These are phyloP conservation scores for Pythium periplocum DNA, from an alignment of 352 stramenopile species.

Conservation along the genomic window DNA sequence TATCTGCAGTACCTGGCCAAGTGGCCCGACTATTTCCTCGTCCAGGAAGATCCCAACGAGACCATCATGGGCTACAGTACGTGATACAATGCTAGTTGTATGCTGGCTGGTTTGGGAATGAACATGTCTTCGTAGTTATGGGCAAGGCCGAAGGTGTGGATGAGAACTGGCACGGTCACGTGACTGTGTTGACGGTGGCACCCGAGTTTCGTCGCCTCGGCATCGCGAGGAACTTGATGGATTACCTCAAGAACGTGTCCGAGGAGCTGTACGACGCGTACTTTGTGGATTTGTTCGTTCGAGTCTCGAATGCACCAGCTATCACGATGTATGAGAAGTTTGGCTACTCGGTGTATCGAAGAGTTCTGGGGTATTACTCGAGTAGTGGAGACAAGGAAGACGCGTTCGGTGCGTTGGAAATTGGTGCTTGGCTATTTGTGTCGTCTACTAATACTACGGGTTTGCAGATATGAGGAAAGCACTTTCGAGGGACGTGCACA, in stretches of 20 bases:
- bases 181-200: slow-evolving; percentile 97
- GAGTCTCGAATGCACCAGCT: slow-evolving; percentile 93
- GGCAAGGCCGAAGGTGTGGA: slow-evolving; percentile 93
- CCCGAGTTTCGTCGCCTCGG: slow-evolving; percentile 91
- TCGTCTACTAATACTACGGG: too few relatives aligned
- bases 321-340: slow-evolving; percentile 93
- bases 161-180: slow-evolving; percentile 97
- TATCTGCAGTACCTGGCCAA: slow-evolving; percentile 97
- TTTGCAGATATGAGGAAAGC: slow-evolving; percentile 91
- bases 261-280: slow-evolving; percentile 89
- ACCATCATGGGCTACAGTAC: slow-evolving; percentile 94
- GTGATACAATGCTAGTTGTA: slow-evolving; percentile 6
- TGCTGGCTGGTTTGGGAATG: slow-evolving; percentile 1
- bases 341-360: slow-evolving; percentile 90
- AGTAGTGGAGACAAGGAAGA: slow-evolving; percentile 79
- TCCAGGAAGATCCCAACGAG: slow-evolving; percentile 91
- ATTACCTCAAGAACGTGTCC: slow-evolving; percentile 88
- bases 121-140: slow-evolving; percentile 67
- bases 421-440: background rate
- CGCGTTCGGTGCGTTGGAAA: slow-evolving; percentile 67
- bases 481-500: slow-evolving; percentile 84
- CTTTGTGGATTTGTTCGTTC: slow-evolving; percentile 99
- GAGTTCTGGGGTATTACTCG: slow-evolving; percentile 92
- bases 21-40: slow-evolving; percentile 96
- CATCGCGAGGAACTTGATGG: slow-evolving; percentile 92